Evolutionary conservation across 2,329 filamentous ascomycete species (phyloP), one percentile per base, ranked within the genome.

Genomic region (Juglanconis oblonga): DNA sequence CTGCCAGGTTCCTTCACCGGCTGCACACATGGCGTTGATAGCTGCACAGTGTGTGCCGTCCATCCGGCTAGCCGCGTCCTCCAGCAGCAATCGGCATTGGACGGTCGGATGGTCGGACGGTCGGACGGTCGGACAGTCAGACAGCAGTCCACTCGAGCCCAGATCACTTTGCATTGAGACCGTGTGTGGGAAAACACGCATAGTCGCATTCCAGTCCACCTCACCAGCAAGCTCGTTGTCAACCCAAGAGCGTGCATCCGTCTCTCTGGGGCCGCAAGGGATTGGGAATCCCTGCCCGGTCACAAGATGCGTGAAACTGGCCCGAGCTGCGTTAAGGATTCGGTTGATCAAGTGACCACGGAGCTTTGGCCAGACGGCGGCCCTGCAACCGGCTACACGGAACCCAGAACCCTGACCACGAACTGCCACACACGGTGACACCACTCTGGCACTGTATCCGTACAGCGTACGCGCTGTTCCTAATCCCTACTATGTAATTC

Each of bases 161-260:
- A 40, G 32, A n/a, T 56, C 17, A 56, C 58, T 42, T 42, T 59
- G 52, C 52, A 56, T 47, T 14, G 36, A 52, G 29, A 55, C 54
- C 5, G 5, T 24, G 17, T 9, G 44, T 29, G n/a, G 48, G 47
- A 48, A 51, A 55, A 59, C 42, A n/a, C 48, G 13, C 49, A 17
- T 29, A 14, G 40, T 50, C n/a, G 38, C 52, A 59, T 55, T 40
- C 52, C 52, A 56, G 24, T 50, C 52, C n/a, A 35, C 31, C 31
- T 33, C 35, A 48, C 35, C 38, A 58, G 49, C 50, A 17, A 48
- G 32, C 44, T 38, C 38, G 44, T 42, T 42, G 4, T 42, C 38
- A 42, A 11, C 38, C 10, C 38, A 14, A 42, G 38, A 13, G 10
- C 38, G 4, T 42, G 38, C 38, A 42, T 42, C 38, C n/a, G 10